A percentile compares a stretch with the other conserved stretches of the same genome.
Conservation (phyloP, 208 protist species). For the Leishmania tarentolae region DNA sequence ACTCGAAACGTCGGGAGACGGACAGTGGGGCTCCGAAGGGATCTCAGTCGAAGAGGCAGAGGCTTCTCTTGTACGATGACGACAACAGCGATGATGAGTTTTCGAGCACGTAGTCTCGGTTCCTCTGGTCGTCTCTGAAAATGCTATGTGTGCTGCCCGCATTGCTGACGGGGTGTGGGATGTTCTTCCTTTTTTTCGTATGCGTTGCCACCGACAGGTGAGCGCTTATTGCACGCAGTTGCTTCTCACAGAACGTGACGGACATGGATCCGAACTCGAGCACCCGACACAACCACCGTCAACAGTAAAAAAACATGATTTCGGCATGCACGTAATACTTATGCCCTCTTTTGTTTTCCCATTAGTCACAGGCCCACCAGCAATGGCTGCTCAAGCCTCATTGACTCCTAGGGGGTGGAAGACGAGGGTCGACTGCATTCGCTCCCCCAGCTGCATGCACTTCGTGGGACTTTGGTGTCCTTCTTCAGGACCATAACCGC, state of each 20-base stretch:
- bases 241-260: background rate
- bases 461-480: background rate
- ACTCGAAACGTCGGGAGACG: background rate
- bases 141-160: background rate
- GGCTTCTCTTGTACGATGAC: slow-evolving; percentile 12
- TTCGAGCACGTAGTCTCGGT: slow-evolving; percentile 1
- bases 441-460: background rate
- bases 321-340: background rate
- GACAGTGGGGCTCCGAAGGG: background rate
- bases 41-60: background rate
- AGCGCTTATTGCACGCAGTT: background rate
- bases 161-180: background rate
- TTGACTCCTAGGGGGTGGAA: background rate
- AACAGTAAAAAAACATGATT: background rate
- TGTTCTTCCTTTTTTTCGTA: background rate
- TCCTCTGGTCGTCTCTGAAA: background rate
- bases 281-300: background rate
- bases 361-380: background rate
- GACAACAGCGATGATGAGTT: background rate
- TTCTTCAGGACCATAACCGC: background rate
- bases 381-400: background rate
- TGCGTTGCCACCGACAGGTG: background rate
- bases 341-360: slow-evolving; percentile 5
- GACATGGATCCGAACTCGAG: background rate
- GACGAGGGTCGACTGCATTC: background rate